Percentiles rank a stretch among this genome's conserved stretches.
Conservation (phyloP, 495 filamentous ascomycete genomes). For the Podospora comata region DNA sequence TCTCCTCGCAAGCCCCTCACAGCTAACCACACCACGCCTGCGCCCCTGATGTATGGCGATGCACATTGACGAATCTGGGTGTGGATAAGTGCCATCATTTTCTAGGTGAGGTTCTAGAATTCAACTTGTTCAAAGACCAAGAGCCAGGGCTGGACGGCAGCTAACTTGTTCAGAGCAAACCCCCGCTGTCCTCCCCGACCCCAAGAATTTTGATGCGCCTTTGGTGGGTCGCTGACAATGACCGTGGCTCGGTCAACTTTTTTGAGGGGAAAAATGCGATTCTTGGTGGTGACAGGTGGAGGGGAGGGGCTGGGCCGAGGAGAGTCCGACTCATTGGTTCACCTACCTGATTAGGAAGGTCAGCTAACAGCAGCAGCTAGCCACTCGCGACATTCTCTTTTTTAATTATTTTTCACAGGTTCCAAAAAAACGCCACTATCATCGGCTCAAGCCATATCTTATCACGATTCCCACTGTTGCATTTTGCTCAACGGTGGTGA, state of each 20-base stretch:
- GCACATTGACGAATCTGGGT: background rate
- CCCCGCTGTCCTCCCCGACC: background rate
- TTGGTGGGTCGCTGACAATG: background rate
- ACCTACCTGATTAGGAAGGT: background rate
- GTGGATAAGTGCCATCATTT: background rate
- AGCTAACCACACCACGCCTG: background rate
- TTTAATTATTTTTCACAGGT: too few species aligned
- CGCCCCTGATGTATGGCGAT: background rate
- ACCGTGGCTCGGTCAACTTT: background rate
- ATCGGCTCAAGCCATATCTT: too few species aligned
- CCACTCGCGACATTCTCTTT: too few species aligned
- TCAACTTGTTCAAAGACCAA: background rate
- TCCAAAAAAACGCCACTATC: background rate
- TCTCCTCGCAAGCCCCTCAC: background rate
- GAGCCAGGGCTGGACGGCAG: background rate
- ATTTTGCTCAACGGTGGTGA: too few species aligned
- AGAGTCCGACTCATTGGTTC: background rate
- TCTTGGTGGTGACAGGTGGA: too few species aligned
- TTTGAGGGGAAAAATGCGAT: background rate
- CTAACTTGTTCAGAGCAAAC: background rate
- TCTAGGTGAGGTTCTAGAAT: background rate
- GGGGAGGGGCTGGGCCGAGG: too few species aligned
- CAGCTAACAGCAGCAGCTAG: background rate
- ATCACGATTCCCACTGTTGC: too few species aligned
- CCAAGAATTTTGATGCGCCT: background rate